These are phyloP conservation scores for Cnidoscolus chayamansa DNA, from an alignment of 441 rosid genomes.

Conservation along the genomic window DNA sequence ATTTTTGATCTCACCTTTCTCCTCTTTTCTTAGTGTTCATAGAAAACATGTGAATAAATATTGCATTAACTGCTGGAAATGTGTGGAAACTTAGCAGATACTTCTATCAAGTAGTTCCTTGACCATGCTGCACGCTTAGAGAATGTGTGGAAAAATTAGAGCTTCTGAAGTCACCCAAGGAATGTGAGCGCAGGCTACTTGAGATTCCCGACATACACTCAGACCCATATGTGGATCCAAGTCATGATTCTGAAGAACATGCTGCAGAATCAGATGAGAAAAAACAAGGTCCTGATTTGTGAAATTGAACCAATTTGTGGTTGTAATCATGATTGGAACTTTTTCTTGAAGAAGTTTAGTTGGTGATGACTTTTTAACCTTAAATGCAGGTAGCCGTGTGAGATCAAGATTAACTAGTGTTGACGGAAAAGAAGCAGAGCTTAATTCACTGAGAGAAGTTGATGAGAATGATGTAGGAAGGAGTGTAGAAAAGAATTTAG, in stretches of 20 bases:
- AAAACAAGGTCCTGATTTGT: slow-evolving; percentile 46
- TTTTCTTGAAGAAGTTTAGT: slow-evolving; percentile 10
- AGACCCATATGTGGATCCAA: slow-evolving; percentile 59
- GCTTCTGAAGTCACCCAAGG: slow-evolving; percentile 70
- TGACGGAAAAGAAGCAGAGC: slow-evolving; percentile 34
- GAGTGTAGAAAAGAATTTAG: slow-evolving; percentile 32
- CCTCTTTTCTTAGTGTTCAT: background rate
- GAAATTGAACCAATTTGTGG: slow-evolving; percentile 10
- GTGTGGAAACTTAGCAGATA: background rate
- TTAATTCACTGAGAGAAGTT: slow-evolving; percentile 31
- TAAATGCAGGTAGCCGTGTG: slow-evolving; percentile 43
- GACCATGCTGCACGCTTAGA: slow-evolving; percentile 73
- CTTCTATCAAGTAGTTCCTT: slow-evolving; percentile 41
- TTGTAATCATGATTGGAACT: slow-evolving; percentile 11
- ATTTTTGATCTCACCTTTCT: background rate
- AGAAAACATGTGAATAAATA: background rate
- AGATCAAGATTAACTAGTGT: slow-evolving; percentile 33
- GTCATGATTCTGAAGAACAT: slow-evolving; percentile 51
- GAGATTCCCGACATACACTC: slow-evolving; percentile 54
- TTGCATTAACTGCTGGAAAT: slow-evolving; percentile 3
- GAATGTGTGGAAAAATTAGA: slow-evolving; percentile 77
- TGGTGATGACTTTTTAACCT: slow-evolving; percentile 21
- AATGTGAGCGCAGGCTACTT: slow-evolving; percentile 61
- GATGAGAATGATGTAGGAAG: slow-evolving; percentile 39
- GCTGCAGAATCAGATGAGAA: slow-evolving; percentile 39